These are phyloP conservation scores for Brassica incana DNA, from an alignment of 345 rosid species.

Conservation along the genomic window DNA sequence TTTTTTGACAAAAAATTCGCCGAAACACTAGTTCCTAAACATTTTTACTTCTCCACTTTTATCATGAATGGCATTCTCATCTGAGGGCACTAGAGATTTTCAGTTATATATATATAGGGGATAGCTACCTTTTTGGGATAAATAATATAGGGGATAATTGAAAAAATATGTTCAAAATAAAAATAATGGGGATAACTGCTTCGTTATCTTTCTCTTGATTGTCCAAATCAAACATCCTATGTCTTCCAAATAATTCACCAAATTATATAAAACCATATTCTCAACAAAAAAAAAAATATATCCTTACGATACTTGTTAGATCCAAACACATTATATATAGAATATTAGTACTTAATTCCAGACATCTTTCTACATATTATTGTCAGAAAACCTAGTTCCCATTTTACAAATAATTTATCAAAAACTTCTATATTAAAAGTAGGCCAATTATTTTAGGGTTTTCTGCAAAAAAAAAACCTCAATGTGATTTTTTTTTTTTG, in stretches of 20 bases:
- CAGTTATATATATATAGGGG: neutral
- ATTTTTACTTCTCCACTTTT: slow-evolving; percentile 8
- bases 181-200: neutral
- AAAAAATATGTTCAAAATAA: too few species aligned
- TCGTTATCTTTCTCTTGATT: slow-evolving; percentile 7
- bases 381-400: slow-evolving; percentile 1
- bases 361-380: neutral
- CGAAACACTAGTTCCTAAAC: neutral
- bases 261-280: neutral
- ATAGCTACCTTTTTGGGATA: neutral
- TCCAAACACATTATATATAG: neutral
- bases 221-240: neutral
- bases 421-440: neutral
- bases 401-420: neutral
- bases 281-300: neutral
- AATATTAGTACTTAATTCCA: neutral
- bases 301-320: neutral
- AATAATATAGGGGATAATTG: neutral
- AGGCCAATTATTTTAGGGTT: neutral
- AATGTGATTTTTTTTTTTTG: too few species aligned
- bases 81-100: neutral
- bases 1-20: too few species aligned
- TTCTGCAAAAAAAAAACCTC: too few species aligned
- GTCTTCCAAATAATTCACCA: neutral
- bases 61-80: neutral